These are phyloP conservation scores for Colletotrichum sp. DNA, from an alignment of 2,329 filamentous ascomycete genomes.

Conservation along the genomic window DNA sequence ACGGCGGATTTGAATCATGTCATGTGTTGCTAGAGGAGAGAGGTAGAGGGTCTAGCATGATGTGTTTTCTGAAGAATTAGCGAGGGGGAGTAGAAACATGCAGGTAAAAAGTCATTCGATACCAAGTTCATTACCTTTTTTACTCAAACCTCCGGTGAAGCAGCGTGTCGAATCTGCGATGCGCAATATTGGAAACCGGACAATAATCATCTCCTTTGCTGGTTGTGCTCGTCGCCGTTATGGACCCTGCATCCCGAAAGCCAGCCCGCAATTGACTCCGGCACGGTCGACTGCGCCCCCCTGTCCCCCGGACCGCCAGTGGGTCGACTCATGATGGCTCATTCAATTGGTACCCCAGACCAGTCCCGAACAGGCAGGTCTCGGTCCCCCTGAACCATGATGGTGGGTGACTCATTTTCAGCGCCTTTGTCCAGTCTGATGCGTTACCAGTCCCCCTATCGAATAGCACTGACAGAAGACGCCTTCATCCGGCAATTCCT, in stretches of 20 bases:
- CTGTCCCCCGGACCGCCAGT: neutral
- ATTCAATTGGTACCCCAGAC: constrained; percentile 4
- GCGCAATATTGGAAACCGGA: neutral
- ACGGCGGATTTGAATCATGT: constrained; percentile 11
- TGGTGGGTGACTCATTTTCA: constrained; percentile 3
- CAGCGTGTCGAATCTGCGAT: too few species aligned
- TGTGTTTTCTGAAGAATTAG: neutral
- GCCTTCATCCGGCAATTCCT: neutral
- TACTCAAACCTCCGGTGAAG: neutral
- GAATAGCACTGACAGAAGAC: neutral
- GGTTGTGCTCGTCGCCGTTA: neutral
- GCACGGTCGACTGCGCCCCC: neutral
- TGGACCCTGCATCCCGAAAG: neutral
- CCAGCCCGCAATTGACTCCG: neutral
- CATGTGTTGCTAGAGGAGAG: constrained; percentile 8
- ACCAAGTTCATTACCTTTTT: constrained; percentile 1
- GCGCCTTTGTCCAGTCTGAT: neutral
- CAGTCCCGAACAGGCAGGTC: constrained; percentile 12
- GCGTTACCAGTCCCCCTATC: neutral
- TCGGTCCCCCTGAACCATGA: neutral
- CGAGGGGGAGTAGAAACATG: neutral
- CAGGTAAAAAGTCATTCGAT: constrained; percentile 18
- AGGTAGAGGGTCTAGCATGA: neutral
- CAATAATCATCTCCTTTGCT: neutral
- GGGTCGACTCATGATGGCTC: constrained; percentile 6